Evolutionary conservation across 2,329 filamentous ascomycete genomes (phyloP), one percentile per base, ranked within the genome.

Genomic region (Exophiala sp.): DNA sequence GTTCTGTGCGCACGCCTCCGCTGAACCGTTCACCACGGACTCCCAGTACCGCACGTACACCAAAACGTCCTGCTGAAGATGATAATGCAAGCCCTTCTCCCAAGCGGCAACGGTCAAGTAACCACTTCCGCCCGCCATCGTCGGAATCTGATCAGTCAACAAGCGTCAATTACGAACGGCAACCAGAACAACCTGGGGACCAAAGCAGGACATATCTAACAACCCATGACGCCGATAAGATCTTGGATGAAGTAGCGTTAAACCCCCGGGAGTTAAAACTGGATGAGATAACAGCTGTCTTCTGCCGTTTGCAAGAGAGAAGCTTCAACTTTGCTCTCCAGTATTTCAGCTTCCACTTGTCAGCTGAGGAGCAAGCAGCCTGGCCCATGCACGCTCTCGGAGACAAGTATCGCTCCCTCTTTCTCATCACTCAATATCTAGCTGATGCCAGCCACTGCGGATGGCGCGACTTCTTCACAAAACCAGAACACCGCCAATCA

Each of bases 391-490:
- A 59, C 21, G 40, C 38, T 2, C 40, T 57, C 9, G 43, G 32
- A 6, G 47, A 29, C 18, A 41, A 54, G 20, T 55, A 58, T 38
- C 8, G 42, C 24, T 21, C 42, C 4, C 24, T 60, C 21, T 54
- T 50, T 34, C 39, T 35, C 5, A 51, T 52, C 12, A 47, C 54
- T 12, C 34, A 42, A 32, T 57, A 35, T 18, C 57, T 62, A 5
- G 59, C 57, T 4, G 57, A 62, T 16, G 57, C 53, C 18, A 47
- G 36, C 12, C 35, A 49, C 6, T 44, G 50, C 34, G 53, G 54
- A 5, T 65, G 62, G 62, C 39, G 47, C 8, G 34, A 54, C 32
- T 58, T 63, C 51, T 62, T 65, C 47, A 60, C 60, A 9, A 52
- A 55, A 9, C 39, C 29, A 2, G 49, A 55, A 21, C 45, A 56